Evolutionary conservation across 192 early-diverging fungal genomes (phyloP), one percentile per base, ranked within the genome.

Genomic region (Mortierella hygrophila): DNA sequence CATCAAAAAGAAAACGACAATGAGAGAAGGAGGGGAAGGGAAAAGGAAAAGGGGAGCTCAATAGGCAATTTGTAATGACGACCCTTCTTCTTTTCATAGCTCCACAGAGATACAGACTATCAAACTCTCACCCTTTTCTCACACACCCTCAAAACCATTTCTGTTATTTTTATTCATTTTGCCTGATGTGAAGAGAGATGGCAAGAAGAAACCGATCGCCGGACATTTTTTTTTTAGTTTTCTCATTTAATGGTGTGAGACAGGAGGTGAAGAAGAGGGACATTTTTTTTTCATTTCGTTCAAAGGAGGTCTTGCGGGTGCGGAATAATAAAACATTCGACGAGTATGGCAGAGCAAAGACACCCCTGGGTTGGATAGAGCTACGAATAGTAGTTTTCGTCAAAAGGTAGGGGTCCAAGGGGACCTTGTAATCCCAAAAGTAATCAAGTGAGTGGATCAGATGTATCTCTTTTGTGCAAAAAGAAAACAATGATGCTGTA

Each of bases 301-400:
- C 29, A 29, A 8, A 9, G 20, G 20, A 5, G 5, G 49, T 20
- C 49, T 20, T 18, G 18, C 18, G 49, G 49, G 5, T 52, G 18
- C 3, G 26, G 11, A 65, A 13, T 6, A 46, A 46, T 46, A 32
- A 32, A 35, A 29, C 4, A 26, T 0, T 65, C 2, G 60, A 65
- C 60, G 32, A 65, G 16, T 29, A 63, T 65, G 60, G 60, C 60
- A 65, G 60, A 65, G 26, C 60, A 65, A 65, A 65, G 60, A 35
- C 60, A 65, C 38, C 16, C 23, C 3, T 65, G 13, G 29, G 26
- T 32, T 9, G 60, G 26, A 15, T 9, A 10, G 26, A 9, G 0
- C 32, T 5, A 65, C 13, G 60, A 15, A 35, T 11, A 26, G 10
- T n/a, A 26, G 55, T 60, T 60, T 60, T 55, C 7, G 55, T 65